These are phyloP conservation scores for Sclerotinia sclerotiorum DNA, from an alignment of 2,329 filamentous ascomycete species.

Conservation along the genomic window DNA sequence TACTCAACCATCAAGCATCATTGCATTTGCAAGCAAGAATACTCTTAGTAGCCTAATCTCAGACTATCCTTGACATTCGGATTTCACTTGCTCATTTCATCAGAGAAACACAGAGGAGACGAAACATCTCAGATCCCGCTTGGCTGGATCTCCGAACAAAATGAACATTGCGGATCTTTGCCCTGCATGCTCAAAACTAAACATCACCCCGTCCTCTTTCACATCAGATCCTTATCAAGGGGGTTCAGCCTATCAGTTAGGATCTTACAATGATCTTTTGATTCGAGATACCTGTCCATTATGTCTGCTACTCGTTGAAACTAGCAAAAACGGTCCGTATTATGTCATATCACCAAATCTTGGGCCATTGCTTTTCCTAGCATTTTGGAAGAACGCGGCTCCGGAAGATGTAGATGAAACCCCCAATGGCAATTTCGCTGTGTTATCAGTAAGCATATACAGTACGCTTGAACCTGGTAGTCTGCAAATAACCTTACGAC, in stretches of 20 bases:
- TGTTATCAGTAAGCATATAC: not conserved
- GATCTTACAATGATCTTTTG: slow-evolving; percentile 9
- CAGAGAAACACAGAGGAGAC: not conserved
- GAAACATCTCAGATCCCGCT: too few species aligned
- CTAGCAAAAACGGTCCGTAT: not conserved
- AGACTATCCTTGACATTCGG: not conserved
- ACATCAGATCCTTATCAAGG: slow-evolving; percentile 1
- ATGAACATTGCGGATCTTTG: not conserved
- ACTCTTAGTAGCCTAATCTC: not conserved
- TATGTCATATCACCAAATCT: not conserved
- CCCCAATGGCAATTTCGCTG: not conserved
- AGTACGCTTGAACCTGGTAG: not conserved
- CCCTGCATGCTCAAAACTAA: not conserved
- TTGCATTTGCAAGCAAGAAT: not conserved
- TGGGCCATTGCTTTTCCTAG: not conserved
- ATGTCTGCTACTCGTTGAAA: not conserved
- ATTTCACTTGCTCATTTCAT: not conserved
- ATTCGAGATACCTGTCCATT: not conserved
- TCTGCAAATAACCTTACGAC: not conserved
- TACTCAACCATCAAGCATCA: not conserved
- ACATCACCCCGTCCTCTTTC: not conserved
- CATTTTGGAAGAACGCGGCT: not conserved
- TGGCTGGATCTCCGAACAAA: not conserved
- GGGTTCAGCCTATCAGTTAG: not conserved
- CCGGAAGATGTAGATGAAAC: not conserved